Base-by-base conservation (phyloP, 192 early-diverging fungal genomes). In the Dissophora ornata region DNA sequence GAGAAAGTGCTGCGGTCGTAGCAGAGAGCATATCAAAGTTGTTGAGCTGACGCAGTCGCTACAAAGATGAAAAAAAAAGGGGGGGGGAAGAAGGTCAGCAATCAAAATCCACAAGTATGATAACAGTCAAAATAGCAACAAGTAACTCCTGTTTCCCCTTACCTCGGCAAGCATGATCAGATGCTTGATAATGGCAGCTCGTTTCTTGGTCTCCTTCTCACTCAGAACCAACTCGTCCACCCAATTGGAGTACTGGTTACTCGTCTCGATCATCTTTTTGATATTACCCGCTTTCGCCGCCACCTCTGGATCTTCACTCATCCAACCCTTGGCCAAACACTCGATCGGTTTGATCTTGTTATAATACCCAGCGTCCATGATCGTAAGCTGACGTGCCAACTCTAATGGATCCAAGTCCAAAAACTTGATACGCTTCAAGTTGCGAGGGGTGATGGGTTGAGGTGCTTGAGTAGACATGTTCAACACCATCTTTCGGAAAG, bases 11-110 rank as follows among this genome's bases (percentile, higher is more conserved):
- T 29, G 95, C 94, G 10, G 96, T 86, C 30, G 98, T 92, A 5
- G 96, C 90, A 83, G 94, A 94, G 34, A 97, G 86, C 11, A 94
- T 93, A 77, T 95, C 96, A 69, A 94, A 99, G 86, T 98, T 99
- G 82, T 99, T 97, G 15, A 98, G 78, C 26, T 77, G 64, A 25
- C 90, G 90, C 84, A 96, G 94, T 77, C 86, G 71, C 83, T 92
- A 78, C 21, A 41, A 33, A n/a, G 47, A 16, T 45, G 19, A 32
- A 45, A 51, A 22, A 47, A 47, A 26, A 26, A 25, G 34, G 32
- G 21, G 7, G 7, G 25, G 6, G 44, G 36, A 52, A 4, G n/a
- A 52, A 29, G 41, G 7, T 30, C 16, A 28, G 46, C 7, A 45
- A 47, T 24, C 21, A 60, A 32, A 49, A n/a, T n/a, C 44, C 13